Evolutionary conservation across 768 basidiomycete species (phyloP).

Genomic region (Neoboletus brunneissimus): DNA sequence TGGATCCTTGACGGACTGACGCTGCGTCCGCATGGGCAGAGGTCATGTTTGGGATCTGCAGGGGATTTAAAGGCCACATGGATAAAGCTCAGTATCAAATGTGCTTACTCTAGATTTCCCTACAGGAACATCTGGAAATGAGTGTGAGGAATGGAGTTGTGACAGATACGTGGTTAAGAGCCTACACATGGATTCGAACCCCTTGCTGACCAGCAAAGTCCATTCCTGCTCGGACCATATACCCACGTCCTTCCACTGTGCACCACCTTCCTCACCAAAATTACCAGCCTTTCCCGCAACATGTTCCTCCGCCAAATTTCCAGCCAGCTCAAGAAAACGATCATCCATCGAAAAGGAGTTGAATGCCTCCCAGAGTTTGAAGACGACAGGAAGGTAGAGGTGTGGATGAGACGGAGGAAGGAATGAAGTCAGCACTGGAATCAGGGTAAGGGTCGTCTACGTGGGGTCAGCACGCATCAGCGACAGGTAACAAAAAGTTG

Average conservation of each 20-base stretch:
- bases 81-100: neutral
- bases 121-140: constrained; percentile 40
- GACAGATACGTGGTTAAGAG: neutral
- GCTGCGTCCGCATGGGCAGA: constrained; percentile 67
- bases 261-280: constrained; percentile 52
- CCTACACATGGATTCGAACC: constrained; percentile 75
- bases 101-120: constrained; percentile 58
- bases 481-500: neutral
- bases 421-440: constrained; percentile 77
- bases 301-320: constrained; percentile 69
- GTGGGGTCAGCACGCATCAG: constrained; percentile 5
- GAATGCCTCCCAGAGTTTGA: constrained; percentile 77
- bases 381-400: constrained; percentile 67
- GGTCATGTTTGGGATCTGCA: constrained; percentile 60
- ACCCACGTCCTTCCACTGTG: constrained; percentile 78
- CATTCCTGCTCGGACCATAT: constrained; percentile 88
- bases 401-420: constrained; percentile 65
- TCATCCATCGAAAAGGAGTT: constrained; percentile 75
- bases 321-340: constrained; percentile 67
- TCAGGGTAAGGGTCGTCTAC: constrained; percentile 66
- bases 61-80: neutral
- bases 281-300: constrained; percentile 58
- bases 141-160: constrained; percentile 38
- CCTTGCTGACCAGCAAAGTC: constrained; percentile 78
- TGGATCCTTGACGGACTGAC: constrained; percentile 52